Conservation (phyloP, 2,329 filamentous ascomycete species). For the Alternaria sp. region DNA sequence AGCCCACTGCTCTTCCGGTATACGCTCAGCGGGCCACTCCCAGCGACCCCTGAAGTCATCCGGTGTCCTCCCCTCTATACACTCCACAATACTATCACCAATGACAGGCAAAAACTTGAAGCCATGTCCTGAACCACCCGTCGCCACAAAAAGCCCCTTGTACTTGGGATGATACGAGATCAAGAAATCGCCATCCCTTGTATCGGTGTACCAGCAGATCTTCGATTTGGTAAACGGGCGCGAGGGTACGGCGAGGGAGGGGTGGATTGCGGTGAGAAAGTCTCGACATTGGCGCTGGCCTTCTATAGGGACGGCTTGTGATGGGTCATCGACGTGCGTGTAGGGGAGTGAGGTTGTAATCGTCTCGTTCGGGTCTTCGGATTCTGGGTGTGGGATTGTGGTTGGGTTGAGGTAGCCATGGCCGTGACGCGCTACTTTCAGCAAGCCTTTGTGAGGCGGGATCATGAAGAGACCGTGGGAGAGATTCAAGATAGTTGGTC, state of each 20-base stretch:
- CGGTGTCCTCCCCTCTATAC: constrained; percentile 51
- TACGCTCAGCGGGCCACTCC: constrained; percentile 55
- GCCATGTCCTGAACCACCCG: constrained; percentile 66
- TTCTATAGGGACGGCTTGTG: constrained; percentile 41
- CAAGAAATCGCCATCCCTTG: constrained; percentile 62
- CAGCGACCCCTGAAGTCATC: constrained; percentile 68
- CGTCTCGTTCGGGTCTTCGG: constrained; percentile 34
- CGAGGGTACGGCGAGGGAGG: constrained; percentile 40
- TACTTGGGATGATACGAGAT: constrained; percentile 60
- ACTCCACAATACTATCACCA: constrained; percentile 61
- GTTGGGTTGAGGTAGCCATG: constrained; percentile 59
- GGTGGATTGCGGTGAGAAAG: constrained; percentile 40
- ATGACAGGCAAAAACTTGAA: constrained; percentile 69
- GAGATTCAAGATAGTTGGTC: constrained; percentile 77
- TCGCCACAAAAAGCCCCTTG: constrained; percentile 63
- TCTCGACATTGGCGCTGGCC: constrained; percentile 38
- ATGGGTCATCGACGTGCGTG: constrained; percentile 59
- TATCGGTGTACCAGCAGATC: constrained; percentile 66
- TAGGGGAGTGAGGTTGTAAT: constrained; percentile 59
- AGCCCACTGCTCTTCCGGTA: constrained; percentile 45
- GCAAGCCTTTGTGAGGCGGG: constrained; percentile 60
- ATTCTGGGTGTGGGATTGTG: constrained; percentile 56
- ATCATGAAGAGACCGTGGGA: constrained; percentile 76
- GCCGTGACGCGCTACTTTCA: constrained; percentile 60
- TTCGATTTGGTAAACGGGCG: constrained; percentile 56